Evolutionary conservation across 768 basidiomycete species (phyloP).

Genomic region (Hemileccinum impolitum): DNA sequence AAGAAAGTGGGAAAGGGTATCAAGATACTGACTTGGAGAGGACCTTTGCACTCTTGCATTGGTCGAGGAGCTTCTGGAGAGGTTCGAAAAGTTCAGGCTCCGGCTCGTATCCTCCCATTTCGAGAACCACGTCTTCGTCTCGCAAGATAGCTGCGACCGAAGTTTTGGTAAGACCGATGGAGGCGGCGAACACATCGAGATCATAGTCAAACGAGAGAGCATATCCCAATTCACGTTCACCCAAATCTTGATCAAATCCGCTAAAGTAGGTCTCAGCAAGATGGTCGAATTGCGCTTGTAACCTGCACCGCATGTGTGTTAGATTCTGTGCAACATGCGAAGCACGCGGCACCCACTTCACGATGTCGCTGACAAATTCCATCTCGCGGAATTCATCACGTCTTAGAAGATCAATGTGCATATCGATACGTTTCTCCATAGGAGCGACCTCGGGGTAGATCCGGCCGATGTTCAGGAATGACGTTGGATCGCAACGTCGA

Average conservation of each 20-base stretch:
- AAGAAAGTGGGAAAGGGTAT: not conserved
- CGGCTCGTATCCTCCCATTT: slow-evolving; percentile 72
- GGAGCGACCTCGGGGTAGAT: slow-evolving; percentile 81
- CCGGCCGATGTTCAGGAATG: slow-evolving; percentile 82
- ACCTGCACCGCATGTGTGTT: slow-evolving; percentile 43
- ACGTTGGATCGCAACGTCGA: slow-evolving; percentile 74
- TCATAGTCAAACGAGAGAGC: slow-evolving; percentile 83
- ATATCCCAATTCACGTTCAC: slow-evolving; percentile 85
- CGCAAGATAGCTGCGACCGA: slow-evolving; percentile 67
- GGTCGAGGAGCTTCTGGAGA: slow-evolving; percentile 76
- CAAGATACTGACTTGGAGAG: slow-evolving; percentile 61
- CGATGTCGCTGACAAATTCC: slow-evolving; percentile 89
- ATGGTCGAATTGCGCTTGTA: slow-evolving; percentile 92
- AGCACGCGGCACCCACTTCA: slow-evolving; percentile 60
- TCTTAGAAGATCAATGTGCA: slow-evolving; percentile 81
- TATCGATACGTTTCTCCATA: slow-evolving; percentile 89
- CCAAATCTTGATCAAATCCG: slow-evolving; percentile 81
- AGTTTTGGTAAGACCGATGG: slow-evolving; percentile 87
- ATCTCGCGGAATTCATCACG: slow-evolving; percentile 90
- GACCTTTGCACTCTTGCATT: slow-evolving; percentile 76
- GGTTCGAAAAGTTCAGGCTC: slow-evolving; percentile 78
- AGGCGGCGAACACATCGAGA: slow-evolving; percentile 90
- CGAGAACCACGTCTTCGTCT: slow-evolving; percentile 75
- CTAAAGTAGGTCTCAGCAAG: slow-evolving; percentile 84
- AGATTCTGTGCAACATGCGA: not conserved